Percentiles rank a stretch among this genome's conserved stretches.
phyloP scores from a whole-genome alignment of 192 early-diverging fungal genomes.

The Coemansia sp. region DNA sequence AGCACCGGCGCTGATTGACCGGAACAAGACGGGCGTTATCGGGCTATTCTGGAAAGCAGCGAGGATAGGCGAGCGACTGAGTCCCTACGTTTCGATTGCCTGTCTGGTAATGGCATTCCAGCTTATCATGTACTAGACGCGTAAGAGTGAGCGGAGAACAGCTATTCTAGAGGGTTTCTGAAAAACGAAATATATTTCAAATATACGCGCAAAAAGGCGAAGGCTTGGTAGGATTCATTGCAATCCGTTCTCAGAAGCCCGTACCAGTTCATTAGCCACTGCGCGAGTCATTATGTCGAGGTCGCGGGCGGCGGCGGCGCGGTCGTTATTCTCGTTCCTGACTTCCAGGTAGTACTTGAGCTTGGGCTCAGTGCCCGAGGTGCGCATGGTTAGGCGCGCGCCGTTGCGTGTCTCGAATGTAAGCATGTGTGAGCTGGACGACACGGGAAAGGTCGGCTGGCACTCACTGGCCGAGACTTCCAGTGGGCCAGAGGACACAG shows the following conservation, averaged over 20 bases:
- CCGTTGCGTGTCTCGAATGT: constrained; percentile 75
- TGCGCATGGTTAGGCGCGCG: constrained; percentile 63
- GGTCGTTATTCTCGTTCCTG: constrained; percentile 31
- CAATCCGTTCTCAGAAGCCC: constrained; percentile 24
- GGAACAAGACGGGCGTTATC: constrained; percentile 82
- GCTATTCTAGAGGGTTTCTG: no score
- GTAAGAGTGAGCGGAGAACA: neutral
- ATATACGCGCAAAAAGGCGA: neutral
- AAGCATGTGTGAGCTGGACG: constrained; percentile 81
- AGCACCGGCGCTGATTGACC: constrained; percentile 77
- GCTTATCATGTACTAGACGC: constrained; percentile 55
- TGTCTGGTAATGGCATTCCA: constrained; percentile 83
- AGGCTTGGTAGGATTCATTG: neutral
- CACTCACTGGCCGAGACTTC: constrained; percentile 22
- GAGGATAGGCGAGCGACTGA: constrained; percentile 89
- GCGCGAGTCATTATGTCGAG: constrained; percentile 52
- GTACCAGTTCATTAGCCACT: constrained; percentile 46
- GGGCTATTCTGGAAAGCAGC: constrained; percentile 95
- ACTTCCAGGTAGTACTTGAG: constrained; percentile 83
- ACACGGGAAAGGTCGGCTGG: constrained; percentile 67
- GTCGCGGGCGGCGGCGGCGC: constrained; percentile 49
- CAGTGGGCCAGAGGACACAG: neutral
- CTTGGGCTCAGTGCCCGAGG: constrained; percentile 87
- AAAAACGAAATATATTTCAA: neutral
- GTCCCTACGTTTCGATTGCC: constrained; percentile 89